phyloP scores from a whole-genome alignment of 2,329 filamentous ascomycete species.

The Phoma sp. region DNA sequence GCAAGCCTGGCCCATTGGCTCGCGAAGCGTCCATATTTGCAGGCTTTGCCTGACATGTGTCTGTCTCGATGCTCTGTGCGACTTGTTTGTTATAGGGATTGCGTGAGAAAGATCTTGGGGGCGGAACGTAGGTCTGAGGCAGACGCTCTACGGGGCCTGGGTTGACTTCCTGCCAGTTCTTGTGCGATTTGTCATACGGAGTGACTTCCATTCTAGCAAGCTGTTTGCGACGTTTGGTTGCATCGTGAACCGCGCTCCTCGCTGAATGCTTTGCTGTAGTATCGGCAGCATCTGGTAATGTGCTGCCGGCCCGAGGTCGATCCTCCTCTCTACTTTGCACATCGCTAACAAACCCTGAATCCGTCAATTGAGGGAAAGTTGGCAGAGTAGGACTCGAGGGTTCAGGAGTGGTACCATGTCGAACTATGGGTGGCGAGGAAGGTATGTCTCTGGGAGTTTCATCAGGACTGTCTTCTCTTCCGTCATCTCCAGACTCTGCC shows the following conservation, averaged over 20 bases:
- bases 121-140: constrained; percentile 35
- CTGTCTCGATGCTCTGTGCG: constrained; percentile 30
- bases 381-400: constrained; percentile 79
- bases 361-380: constrained; percentile 61
- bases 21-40: not conserved
- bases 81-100: constrained; percentile 23
- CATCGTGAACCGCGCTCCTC: not conserved
- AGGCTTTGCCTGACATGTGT: constrained; percentile 13
- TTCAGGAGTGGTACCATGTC: constrained; percentile 63
- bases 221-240: constrained; percentile 14
- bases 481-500: constrained; percentile 54
- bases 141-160: constrained; percentile 37
- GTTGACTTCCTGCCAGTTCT: constrained; percentile 38
- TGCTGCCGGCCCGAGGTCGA: constrained; percentile 56
- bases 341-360: constrained; percentile 88
- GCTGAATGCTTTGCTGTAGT: constrained; percentile 20
- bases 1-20: not conserved
- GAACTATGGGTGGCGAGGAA: constrained; percentile 84
- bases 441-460: constrained; percentile 82
- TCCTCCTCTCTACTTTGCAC: constrained; percentile 69
- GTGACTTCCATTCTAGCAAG: constrained; percentile 6
- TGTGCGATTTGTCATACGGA: constrained; percentile 26
- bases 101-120: constrained; percentile 24
- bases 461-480: constrained; percentile 51
- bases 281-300: constrained; percentile 28